Conservation (phyloP, 2,329 filamentous ascomycete genomes). For the Penicillium palitans region DNA sequence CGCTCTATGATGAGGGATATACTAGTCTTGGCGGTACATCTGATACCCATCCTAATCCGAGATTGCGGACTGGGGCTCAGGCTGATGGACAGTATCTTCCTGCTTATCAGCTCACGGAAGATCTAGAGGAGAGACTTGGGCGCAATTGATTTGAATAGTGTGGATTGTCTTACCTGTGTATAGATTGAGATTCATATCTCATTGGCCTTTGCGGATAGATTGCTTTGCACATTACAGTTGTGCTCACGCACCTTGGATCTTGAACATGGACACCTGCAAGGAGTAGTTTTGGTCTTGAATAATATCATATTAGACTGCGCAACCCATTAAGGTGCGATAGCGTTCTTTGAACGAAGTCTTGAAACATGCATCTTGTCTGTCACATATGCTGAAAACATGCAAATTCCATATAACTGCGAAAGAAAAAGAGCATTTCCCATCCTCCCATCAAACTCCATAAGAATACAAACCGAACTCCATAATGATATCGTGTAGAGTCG, state of each 20-base stretch:
- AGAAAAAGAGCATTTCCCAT: neutral
- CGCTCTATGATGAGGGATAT: conserved; percentile 83
- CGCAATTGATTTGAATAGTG: conserved; percentile 53
- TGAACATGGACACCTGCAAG: conserved; percentile 1
- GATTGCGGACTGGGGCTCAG: conserved; percentile 49
- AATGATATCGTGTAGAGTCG: conserved; percentile 15
- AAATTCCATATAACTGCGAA: conserved; percentile 7
- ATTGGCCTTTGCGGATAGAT: conserved; percentile 15
- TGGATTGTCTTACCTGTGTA: conserved; percentile 7
- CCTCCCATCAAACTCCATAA: conserved; percentile 6
- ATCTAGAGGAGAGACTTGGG: conserved; percentile 76
- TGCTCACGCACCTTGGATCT: neutral
- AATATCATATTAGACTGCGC: conserved; percentile 17
- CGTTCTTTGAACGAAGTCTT: conserved; percentile 11
- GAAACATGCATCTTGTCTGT: conserved; percentile 25
- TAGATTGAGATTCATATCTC: conserved; percentile 14
- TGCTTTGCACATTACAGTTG: conserved; percentile 6
- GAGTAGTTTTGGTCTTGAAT: neutral
- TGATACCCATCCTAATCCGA: conserved; percentile 88
- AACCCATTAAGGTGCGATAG: conserved; percentile 1
- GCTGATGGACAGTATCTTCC: conserved; percentile 27
- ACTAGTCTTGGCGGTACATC: conserved; percentile 87
- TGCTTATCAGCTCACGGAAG: conserved; percentile 48
- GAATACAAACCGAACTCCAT: conserved; percentile 11
- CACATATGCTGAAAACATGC: conserved; percentile 26